Evolutionary conservation across 352 stramenopile species (phyloP), one percentile per base, ranked within the genome.

Genomic region (Pythium monospermum): DNA sequence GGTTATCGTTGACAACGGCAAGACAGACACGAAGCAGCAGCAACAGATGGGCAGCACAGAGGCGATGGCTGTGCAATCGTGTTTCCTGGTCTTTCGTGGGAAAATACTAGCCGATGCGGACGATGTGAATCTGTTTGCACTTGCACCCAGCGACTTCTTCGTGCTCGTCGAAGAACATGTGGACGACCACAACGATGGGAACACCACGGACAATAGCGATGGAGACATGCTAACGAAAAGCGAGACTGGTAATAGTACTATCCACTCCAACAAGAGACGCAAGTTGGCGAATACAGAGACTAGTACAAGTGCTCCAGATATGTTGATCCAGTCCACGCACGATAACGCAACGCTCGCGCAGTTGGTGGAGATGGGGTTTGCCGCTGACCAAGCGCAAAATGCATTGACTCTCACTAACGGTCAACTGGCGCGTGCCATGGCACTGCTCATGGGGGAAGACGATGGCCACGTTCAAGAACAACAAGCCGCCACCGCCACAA

Each of bases 321-420:
- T 23, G 5, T 4, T 6, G 18, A 41, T 21, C 1, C 4, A 31
- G 18, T n/a, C n/a, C 0, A 28, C 21, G 3, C 15, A 6, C 1
- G 31, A 42, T 0, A 42, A 61, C 8, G 31, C 27, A 0, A 43
- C 43, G 6, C 36, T 58, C 37, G 50, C 49, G 58, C 77, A 85
- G 55, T 55, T 86, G n/a, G 49, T 80, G 28, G 72, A 73, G n/a
- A 88, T 88, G 74, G 77, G 77, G 0, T 88, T 88, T 42, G 47
- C 40, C 4, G 11, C 22, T 3, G 51, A 59, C 1, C 57, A 73
- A 22, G 70, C 68, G 10, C 40, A 46, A 12, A 38, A 48, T 2
- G 72, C 70, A 18, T 55, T 85, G 33, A 21, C 49, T 30, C 40
- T 68, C 11, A 58, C 59, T 4, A 16, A n/a, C 8, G 53, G 63